Conservation (phyloP, 1,284 basidiomycete genomes). For the Coniophora puteana region DNA sequence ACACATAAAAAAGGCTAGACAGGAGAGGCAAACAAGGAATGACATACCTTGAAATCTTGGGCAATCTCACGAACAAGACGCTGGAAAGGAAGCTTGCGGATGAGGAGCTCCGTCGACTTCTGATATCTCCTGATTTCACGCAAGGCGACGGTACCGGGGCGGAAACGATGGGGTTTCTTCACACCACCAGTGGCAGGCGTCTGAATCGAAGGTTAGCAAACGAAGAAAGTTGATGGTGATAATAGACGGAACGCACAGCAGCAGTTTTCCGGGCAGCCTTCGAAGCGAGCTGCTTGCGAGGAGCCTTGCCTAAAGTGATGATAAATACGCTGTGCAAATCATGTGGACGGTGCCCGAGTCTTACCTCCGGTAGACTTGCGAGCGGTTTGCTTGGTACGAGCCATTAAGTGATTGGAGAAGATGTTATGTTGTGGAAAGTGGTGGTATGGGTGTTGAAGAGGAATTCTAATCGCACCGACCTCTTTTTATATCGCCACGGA, state of each 20-base stretch:
- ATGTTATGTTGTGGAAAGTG: no score
- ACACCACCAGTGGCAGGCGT: slow-evolving; percentile 65
- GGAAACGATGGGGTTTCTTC: slow-evolving; percentile 67
- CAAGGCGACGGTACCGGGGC: slow-evolving; percentile 70
- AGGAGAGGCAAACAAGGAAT: slow-evolving; percentile 19
- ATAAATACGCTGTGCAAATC: slow-evolving; percentile 5
- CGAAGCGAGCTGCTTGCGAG: slow-evolving; percentile 85
- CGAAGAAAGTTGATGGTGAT: slow-evolving; percentile 44
- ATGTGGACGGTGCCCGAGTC: slow-evolving; percentile 20
- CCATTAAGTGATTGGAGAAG: slow-evolving; percentile 19
- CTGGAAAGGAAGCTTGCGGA: slow-evolving; percentile 76
- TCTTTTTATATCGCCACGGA: slow-evolving; percentile 3
- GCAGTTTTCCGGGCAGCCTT: slow-evolving; percentile 68
- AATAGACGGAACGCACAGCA: slow-evolving; percentile 30
- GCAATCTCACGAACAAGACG: slow-evolving; percentile 58
- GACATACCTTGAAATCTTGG: slow-evolving; percentile 60
- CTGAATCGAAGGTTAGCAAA: slow-evolving; percentile 33
- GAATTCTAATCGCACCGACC: not conserved
- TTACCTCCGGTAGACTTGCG: slow-evolving; percentile 62
- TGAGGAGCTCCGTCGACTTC: slow-evolving; percentile 76
- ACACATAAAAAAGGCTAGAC: slow-evolving; percentile 19
- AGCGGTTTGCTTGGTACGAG: slow-evolving; percentile 46
- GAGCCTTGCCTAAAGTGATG: slow-evolving; percentile 59
- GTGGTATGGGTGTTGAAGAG: not conserved
- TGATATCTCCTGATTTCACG: slow-evolving; percentile 85